Evolutionary conservation across 306 rosid genomes (phyloP), one percentile per base, ranked within the genome.

Genomic region (Prunus dulcis): DNA sequence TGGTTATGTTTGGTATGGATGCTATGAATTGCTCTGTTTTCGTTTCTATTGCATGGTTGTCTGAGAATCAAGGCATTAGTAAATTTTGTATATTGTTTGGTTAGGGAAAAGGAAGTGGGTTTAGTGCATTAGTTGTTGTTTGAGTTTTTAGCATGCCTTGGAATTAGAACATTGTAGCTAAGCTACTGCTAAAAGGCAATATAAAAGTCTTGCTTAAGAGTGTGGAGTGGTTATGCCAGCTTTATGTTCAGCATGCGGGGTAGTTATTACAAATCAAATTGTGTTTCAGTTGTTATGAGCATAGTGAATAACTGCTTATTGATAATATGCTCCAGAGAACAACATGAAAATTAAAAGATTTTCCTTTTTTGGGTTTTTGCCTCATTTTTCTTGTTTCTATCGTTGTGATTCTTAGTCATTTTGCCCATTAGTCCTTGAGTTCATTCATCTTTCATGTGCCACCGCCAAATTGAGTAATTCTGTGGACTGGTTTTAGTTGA

Each of bases 401-500:
- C 32, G 12, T 9, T 19, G 12, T 12, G 38, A 43, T 58, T 68
- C 27, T 76, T 62, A 23, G 30, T 23, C 50, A 18, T 15, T 46
- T 49, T 20, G 12, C 22, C 28, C 22, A 6, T 63, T 49, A 9
- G n/a, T 75, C 9, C n/a, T 6, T 51, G 12, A 75, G 53, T 56
- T 76, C 43, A 41, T 67, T 71, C 14, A 11, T 62, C 32, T 66
- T 75, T 57, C 41, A n/a, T 43, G 50, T 60, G 53, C 64, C 72
- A 66, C 57, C 45, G 52, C 76, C 71, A 76, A 61, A 67, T 79
- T 79, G 84, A 83, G 85, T 76, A 76, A 52, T 84, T 85, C 47
- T 74, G 69, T 81, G 70, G 67, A 78, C 79, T 84, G 71, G 76
- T 80, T 77, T 73, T 87, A 95, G 99, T 95, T 81, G 99, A 95